These are phyloP conservation scores for Geum urbanum DNA, from an alignment of 306 rosid genomes.

Conservation along the genomic window DNA sequence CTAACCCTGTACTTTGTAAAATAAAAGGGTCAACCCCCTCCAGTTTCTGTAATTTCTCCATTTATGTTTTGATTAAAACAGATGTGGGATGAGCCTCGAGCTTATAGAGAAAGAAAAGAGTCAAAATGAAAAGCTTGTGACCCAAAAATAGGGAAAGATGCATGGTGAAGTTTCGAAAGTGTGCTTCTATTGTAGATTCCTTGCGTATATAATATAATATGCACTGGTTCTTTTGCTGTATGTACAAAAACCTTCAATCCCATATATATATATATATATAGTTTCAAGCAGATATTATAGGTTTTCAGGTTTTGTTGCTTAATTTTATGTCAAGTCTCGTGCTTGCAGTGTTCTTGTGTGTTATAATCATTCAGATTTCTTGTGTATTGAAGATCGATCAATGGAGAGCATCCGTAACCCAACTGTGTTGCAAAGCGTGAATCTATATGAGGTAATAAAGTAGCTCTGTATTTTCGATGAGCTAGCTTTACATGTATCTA, in stretches of 20 bases:
- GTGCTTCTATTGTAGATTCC: background rate
- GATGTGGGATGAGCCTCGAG: too few species aligned
- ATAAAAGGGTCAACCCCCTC: too few species aligned
- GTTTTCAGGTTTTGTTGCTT: background rate
- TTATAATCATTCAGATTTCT: background rate
- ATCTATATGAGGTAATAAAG: constrained; percentile 6
- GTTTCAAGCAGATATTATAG: too few species aligned
- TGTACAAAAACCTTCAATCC: too few species aligned
- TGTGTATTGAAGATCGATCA: background rate
- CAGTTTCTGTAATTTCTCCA: too few species aligned
- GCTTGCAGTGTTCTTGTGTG: background rate
- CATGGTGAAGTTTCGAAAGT: background rate
- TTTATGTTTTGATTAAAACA: too few species aligned
- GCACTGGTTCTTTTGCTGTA: too few species aligned
- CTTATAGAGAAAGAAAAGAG: background rate
- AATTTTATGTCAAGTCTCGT: background rate
- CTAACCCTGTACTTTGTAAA: too few species aligned
- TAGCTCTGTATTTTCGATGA: too few species aligned
- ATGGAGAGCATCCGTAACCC: constrained; percentile 3
- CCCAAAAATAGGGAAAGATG: background rate
- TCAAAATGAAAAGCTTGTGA: constrained; percentile 13
- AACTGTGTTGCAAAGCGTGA: background rate
- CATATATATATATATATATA: too few species aligned
- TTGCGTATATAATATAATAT: background rate
- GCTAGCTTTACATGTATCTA: too few species aligned